Conservation (phyloP, 305 asterid genomes). For the Stenogyne calaminthoides region DNA sequence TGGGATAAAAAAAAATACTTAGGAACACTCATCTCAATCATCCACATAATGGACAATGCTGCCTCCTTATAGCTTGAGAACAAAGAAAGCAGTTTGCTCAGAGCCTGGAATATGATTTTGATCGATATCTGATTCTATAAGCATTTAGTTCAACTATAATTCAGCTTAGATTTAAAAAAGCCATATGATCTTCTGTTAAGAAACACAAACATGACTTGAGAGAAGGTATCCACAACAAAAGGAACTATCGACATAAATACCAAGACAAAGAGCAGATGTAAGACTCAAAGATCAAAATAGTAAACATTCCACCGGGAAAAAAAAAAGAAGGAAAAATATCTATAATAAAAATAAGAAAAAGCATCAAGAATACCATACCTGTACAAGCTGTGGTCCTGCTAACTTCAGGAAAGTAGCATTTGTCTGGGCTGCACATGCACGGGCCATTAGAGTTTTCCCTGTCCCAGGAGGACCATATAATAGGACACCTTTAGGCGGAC, state of each 20-base stretch:
- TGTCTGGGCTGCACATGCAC: constrained; percentile 71
- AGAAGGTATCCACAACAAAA: neutral
- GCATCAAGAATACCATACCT: constrained; percentile 40
- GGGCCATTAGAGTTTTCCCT: constrained; percentile 60
- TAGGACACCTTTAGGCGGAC: constrained; percentile 58
- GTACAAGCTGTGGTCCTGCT: constrained; percentile 97
- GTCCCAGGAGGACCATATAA: constrained; percentile 63
- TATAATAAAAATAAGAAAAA: neutral
- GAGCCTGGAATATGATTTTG: neutral
- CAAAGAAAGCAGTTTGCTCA: neutral
- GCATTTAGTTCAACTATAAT: neutral
- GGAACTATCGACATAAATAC: constrained; percentile 1
- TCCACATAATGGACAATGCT: neutral
- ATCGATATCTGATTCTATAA: neutral
- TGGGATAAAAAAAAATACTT: neutral
- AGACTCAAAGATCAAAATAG: neutral
- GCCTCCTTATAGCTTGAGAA: neutral
- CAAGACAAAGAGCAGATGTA: neutral
- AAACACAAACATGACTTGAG: neutral
- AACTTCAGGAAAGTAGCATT: constrained; percentile 96
- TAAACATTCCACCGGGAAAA: constrained; percentile 4
- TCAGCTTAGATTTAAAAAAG: neutral
- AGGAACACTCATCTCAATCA: neutral
- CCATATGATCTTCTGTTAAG: neutral
- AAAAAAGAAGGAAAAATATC: neutral